Evolutionary conservation across 352 stramenopile species (phyloP), one percentile per base, ranked within the genome.

Genomic region (Phytophthora constricta): DNA sequence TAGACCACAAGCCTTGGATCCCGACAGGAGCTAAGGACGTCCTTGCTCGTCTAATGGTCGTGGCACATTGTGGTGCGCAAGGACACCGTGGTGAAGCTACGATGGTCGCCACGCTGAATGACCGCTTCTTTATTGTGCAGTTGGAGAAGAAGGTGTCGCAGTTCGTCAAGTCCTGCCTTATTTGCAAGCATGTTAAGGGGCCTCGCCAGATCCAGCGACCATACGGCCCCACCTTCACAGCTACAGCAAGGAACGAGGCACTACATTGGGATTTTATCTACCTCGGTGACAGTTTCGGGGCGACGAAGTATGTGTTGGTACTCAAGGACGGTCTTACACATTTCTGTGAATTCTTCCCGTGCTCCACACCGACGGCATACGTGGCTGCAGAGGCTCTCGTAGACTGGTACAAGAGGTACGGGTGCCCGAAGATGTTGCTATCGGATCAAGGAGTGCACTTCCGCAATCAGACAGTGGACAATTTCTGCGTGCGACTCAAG

Each of bases 1-100:
- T n/a, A n/a, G 25, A 53, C 37, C 23, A 52, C 34, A 57, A 58
- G 25, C 33, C 27, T 19, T 65, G 58, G 58, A 45, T 65, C 17
- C 58, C 47, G 25, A 39, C 58, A 26, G 7, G 25, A 16, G 46
- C 47, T 8, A 59, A 47, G 20, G 48, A 59, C 9, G 19, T 49
- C 0, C 19, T 66, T 4, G 26, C 58, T 1, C 27, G 49, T 5
- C 2, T 62, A 25, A 33, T 62, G 7, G 33, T 62, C 25, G 55
- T 62, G 26, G 42, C 42, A 22, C 55, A 55, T 43, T 52, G 54
- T 25, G 39, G 54, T 45, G 31, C n/a, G 9, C 45, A 62, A 23
- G 50, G 50, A 8, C 50, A 62, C 5, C 20, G 60, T 5, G 45
- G 52, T 11, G 25, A 62, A 46, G 51, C 33, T n/a, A 14, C 27